These are phyloP conservation scores for Fusarium fracticaudum DNA, from an alignment of 2,329 filamentous ascomycete genomes.

Conservation along the genomic window DNA sequence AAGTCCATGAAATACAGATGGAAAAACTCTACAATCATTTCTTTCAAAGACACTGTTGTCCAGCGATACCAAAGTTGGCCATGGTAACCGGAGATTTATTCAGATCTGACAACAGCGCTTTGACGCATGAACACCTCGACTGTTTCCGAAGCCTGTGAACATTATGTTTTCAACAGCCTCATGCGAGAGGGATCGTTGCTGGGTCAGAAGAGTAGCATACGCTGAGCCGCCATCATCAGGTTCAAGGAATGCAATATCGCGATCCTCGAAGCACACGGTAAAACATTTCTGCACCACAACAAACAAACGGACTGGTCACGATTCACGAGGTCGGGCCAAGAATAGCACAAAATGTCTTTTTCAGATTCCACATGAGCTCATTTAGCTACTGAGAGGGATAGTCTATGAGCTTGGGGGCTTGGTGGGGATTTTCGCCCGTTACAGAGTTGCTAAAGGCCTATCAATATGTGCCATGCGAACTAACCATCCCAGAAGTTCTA, in stretches of 20 bases:
- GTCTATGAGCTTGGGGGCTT: background rate
- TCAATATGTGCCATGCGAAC: background rate
- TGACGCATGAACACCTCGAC: background rate
- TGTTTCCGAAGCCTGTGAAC: background rate
- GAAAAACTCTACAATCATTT: background rate
- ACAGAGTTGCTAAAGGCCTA: background rate
- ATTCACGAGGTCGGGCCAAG: background rate
- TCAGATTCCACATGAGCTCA: background rate
- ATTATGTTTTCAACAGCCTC: background rate
- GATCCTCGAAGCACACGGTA: background rate
- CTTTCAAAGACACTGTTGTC: background rate
- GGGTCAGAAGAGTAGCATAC: background rate
- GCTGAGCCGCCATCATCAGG: background rate
- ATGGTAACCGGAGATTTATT: background rate
- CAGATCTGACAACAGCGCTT: background rate
- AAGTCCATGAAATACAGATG: background rate
- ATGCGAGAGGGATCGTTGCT: background rate
- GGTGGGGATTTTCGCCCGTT: background rate
- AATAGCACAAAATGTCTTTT: background rate
- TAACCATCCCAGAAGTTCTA: background rate
- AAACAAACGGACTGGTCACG: background rate
- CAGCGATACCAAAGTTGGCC: background rate
- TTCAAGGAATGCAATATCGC: constrained; percentile 19
- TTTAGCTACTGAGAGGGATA: background rate
- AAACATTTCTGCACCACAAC: constrained; percentile 21